Evolutionary conservation across 2,329 filamentous ascomycete species (phyloP).

Genomic region (Trichoderma harzianum): DNA sequence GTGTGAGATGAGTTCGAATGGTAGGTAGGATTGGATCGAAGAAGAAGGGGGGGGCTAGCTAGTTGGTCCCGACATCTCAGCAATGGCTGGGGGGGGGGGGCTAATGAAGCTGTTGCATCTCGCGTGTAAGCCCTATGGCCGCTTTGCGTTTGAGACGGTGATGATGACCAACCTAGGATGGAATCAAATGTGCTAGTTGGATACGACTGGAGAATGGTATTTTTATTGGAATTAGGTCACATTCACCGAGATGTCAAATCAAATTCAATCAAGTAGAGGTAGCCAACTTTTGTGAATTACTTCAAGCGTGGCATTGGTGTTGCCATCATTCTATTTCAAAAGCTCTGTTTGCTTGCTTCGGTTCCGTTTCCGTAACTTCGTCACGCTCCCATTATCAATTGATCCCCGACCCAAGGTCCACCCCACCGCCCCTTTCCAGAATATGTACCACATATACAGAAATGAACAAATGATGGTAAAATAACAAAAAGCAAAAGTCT

Average conservation of each 20-base stretch:
- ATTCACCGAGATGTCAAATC: background rate
- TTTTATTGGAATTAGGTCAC: background rate
- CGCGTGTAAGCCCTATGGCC: background rate
- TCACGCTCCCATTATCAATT: background rate
- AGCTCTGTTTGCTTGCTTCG: constrained; percentile 13
- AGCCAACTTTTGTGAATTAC: background rate
- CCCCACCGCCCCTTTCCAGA: background rate
- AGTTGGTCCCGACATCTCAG: background rate
- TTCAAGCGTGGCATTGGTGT: background rate
- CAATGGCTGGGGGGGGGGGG: background rate
- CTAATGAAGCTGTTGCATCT: background rate
- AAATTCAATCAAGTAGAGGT: background rate
- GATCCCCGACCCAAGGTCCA: background rate
- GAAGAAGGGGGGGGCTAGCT: background rate
- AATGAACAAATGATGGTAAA: background rate
- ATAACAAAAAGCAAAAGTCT: background rate
- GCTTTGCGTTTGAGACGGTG: background rate
- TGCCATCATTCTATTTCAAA: constrained; percentile 4
- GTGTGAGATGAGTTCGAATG: background rate
- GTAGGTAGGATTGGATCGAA: background rate
- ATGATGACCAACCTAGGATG: background rate
- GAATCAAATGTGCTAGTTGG: background rate
- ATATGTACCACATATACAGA: background rate
- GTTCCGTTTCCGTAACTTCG: background rate
- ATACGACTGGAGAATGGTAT: background rate